A percentile compares a stretch with the other conserved stretches of the same genome.
Conservation (phyloP, 1,284 basidiomycete genomes). For the Tetrapyrgos nigripes region DNA sequence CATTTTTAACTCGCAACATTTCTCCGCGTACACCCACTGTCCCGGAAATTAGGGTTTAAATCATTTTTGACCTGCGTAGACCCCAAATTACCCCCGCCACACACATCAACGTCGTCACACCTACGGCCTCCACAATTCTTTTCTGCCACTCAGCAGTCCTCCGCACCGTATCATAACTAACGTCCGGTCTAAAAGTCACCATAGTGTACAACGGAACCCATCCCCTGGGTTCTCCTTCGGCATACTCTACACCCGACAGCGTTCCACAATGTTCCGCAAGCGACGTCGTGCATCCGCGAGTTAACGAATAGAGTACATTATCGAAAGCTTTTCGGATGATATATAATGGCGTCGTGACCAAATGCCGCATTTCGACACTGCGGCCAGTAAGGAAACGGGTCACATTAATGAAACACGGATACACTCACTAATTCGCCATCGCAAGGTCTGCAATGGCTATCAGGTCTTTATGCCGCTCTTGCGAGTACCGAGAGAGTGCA, state of each 20-base stretch:
- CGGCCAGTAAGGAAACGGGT: conserved; percentile 10
- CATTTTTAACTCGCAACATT: background rate
- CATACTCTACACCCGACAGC: conserved; percentile 59
- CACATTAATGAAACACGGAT: conserved; percentile 13
- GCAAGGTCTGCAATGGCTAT: conserved; percentile 91
- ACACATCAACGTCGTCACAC: conserved; percentile 49
- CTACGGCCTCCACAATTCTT: conserved; percentile 52
- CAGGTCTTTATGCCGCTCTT: conserved; percentile 85
- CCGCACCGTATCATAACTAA: conserved; percentile 83
- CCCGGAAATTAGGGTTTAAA: background rate
- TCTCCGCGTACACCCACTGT: background rate
- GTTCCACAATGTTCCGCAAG: conserved; percentile 46
- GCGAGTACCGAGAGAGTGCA: conserved; percentile 82
- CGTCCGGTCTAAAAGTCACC: conserved; percentile 96
- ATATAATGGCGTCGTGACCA: conserved; percentile 85
- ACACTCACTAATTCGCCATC: conserved; percentile 92
- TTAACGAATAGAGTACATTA: conserved; percentile 71
- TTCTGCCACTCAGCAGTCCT: conserved; percentile 69
- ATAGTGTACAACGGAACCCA: conserved; percentile 97
- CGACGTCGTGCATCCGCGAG: conserved; percentile 51
- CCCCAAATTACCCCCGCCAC: conserved; percentile 38
- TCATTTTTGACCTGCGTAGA: background rate
- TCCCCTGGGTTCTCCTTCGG: conserved; percentile 60
- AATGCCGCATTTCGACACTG: conserved; percentile 94
- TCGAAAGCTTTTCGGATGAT: conserved; percentile 86